Conservation (phyloP, 768 basidiomycete species). For the Tulasnella sp. region DNA sequence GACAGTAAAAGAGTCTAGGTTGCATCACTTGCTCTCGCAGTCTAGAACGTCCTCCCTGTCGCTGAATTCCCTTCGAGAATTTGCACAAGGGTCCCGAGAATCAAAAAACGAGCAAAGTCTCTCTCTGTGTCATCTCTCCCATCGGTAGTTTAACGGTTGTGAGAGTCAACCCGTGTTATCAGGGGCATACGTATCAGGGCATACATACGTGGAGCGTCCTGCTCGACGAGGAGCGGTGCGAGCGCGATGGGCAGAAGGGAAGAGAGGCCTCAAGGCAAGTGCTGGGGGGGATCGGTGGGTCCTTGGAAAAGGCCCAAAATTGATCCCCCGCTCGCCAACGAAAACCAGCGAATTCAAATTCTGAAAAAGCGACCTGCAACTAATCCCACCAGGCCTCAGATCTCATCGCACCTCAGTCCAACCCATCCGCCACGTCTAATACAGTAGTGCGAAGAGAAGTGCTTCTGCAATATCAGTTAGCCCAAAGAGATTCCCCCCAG, state of each 20-base stretch:
- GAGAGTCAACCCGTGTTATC: neutral
- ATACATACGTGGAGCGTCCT: neutral
- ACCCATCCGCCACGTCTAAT: neutral
- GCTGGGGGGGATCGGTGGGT: neutral
- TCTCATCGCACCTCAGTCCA: neutral
- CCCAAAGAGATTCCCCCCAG: too few relatives aligned
- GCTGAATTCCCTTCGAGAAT: neutral
- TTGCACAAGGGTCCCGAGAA: neutral
- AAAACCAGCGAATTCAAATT: neutral
- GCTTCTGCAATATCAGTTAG: neutral
- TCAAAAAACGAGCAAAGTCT: neutral
- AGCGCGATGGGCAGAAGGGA: neutral
- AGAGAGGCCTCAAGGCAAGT: neutral
- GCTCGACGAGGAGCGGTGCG: neutral
- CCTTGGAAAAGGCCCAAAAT: neutral
- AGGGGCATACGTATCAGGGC: neutral
- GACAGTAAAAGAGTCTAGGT: neutral
- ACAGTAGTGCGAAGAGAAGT: neutral
- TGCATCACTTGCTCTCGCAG: neutral
- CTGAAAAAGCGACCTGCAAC: neutral
- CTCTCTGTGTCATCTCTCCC: neutral
- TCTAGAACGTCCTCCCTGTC: neutral
- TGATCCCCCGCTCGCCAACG: neutral
- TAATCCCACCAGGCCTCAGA: neutral
- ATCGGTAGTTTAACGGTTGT: neutral